Evolutionary conservation across 768 basidiomycete species (phyloP), one percentile per base, ranked within the genome.

Genomic region (Phaeotremella fagi): DNA sequence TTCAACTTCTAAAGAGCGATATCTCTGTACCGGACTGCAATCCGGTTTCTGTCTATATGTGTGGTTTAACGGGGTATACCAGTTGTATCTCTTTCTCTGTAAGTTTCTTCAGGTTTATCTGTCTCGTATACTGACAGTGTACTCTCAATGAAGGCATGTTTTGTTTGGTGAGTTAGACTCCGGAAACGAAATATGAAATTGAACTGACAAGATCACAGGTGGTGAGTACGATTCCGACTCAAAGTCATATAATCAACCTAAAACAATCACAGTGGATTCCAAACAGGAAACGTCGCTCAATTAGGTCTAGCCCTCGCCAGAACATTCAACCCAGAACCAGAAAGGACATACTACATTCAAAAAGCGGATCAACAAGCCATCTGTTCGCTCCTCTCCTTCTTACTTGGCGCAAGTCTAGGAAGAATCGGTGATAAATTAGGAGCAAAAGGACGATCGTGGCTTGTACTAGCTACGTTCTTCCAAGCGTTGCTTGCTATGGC

Each of bases 381-480:
- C 48, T 82, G 81, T 29, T 88, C 87, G n/a, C 74, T 91, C 11
- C 64, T 87, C 52, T 73, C 82, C n/a, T 91, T 91, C 80, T 79
- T 86, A 59, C 52, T 78, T 9, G 89, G 90, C 5, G 82, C 88
- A n/a, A 83, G 81, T 71, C 45, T 88, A 48, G 89, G 89, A 0
- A 83, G 88, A 22, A 68, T 87, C n/a, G 88, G 90, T n/a, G 88
- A 92, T 75, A 79, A 78, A 52, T 79, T 90, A 23, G 90, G 90
- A 0, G 64, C 82, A 11, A 82, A 83, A 62, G 84, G 82, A 37
- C 84, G 89, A 20, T 70, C 78, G 18, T 92, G 89, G 89, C 80
- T 91, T 65, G 75, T 83, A 25, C 50, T 78, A 2, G 84, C 86
- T 25, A 88, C 86, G 0, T 75, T 88, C 63, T 68, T 88, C 50